A percentile compares a stretch with the other conserved stretches of the same genome.
These are phyloP conservation scores for Magnusiomyces sp. DNA, from an alignment of 1,139 yeast species.

Conservation along the genomic window DNA sequence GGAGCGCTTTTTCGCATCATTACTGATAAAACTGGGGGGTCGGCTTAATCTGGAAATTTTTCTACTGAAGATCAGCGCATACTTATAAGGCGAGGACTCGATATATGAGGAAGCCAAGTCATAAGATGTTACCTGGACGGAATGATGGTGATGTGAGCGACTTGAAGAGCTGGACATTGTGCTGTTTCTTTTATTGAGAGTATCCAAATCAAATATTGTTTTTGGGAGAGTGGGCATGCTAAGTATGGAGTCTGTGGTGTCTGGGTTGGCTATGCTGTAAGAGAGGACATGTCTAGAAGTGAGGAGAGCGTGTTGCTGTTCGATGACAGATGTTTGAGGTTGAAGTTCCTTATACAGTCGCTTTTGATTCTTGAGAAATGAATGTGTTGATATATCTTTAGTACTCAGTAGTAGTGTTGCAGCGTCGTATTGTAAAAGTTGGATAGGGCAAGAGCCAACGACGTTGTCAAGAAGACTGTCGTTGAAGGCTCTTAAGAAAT, in stretches of 20 bases:
- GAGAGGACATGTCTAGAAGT: constrained; percentile 5
- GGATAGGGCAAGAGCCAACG: constrained; percentile 11
- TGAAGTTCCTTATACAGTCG: constrained; percentile 9
- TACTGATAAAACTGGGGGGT: no score
- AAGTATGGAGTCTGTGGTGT: not conserved
- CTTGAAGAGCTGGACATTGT: no score
- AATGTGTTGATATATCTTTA: constrained; percentile 8
- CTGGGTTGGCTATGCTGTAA: not conserved
- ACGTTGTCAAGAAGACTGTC: constrained; percentile 8
- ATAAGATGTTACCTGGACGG: constrained; percentile 9
- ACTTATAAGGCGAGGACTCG: constrained; percentile 8
- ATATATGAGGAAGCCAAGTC: constrained; percentile 12
- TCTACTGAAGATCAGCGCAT: constrained; percentile 11
- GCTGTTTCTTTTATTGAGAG: no score
- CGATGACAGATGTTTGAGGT: constrained; percentile 10
- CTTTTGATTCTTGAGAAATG: constrained; percentile 9
- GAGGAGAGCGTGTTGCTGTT: constrained; percentile 7
- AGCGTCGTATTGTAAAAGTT: constrained; percentile 13
- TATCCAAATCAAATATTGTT: no score
- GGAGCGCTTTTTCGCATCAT: no score
- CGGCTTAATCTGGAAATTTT: not conserved
- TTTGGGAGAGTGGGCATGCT: no score
- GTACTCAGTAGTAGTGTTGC: constrained; percentile 9
- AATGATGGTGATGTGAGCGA: no score
- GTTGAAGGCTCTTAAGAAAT: constrained; percentile 2